Evolutionary conservation across 2,329 filamentous ascomycete genomes (phyloP), one percentile per base, ranked within the genome.

Genomic region (Pseudogymnoascus sp.): DNA sequence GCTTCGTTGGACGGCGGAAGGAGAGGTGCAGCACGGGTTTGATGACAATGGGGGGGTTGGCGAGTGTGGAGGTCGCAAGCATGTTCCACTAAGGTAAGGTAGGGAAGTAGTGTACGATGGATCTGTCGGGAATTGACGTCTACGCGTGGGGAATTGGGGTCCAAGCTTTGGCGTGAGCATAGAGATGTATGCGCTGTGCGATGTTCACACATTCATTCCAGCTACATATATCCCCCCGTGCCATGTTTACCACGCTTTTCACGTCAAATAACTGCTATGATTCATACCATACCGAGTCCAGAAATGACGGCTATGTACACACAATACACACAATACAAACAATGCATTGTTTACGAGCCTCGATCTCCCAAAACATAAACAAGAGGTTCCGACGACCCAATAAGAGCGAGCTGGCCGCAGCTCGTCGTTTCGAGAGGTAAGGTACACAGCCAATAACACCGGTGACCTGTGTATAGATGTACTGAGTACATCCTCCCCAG

Each of bases 51-150:
- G 50, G 50, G 50, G 50, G 29, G 50, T 33, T 56, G 50, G 50
- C 50, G 50, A 56, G 50, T 56, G 50, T 56, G 50, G 50, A 56
- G 50, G 50, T 33, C 33, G 50, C 50, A 56, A 56, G 50, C 50
- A 56, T 56, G 50, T 56, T 56, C 50, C 50, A 56, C 50, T 35
- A 56, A 56, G 50, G 50, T 56, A 56, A 56, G 50, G 50, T 33
- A 56, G 50, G 50, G 26, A 56, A 33, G 50, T 56, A 56, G 50
- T 56, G 50, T 56, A 56, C 50, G 50, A 56, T 56, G 50, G 50
- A 56, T 56, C 50, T 56, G n/a, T 56, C 50, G 50, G 50, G 50
- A 56, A 56, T 56, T 56, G 50, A 56, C 50, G 50, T 56, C 29
- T 56, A 15, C 50, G 50, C 50, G 29, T 56, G 50, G 50, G 50